Conservation (phyloP, 2,329 filamentous ascomycete genomes). For the Harringtonia aguacate region DNA sequence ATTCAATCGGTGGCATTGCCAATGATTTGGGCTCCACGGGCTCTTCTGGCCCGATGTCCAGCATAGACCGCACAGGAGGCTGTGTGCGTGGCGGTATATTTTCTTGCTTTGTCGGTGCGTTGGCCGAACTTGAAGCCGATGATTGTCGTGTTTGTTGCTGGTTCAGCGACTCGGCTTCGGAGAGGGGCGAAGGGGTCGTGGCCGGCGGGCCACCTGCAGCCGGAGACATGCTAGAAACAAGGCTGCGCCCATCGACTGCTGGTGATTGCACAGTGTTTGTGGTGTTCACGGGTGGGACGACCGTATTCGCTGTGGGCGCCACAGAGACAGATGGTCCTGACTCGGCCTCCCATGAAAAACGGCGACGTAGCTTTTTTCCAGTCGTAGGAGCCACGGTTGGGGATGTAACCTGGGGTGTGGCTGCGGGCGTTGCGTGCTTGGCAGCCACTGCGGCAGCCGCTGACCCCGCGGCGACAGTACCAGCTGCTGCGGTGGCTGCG, state of each 20-base stretch:
- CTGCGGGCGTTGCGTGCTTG: no score
- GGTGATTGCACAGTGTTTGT: neutral
- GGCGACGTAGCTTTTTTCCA: constrained; percentile 11
- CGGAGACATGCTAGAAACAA: no score
- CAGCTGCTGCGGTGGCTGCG: neutral
- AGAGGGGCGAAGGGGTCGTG: no score
- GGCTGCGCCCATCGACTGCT: neutral
- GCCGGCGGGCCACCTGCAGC: no score
- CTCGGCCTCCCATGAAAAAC: constrained; percentile 33
- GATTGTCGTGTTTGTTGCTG: no score
- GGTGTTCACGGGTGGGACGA: neutral
- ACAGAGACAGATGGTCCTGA: no score
- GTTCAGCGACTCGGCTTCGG: no score
- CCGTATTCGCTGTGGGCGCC: no score
- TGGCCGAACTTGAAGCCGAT: no score
- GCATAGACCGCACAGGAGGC: constrained; percentile 10
- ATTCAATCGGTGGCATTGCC: neutral
- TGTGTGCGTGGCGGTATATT: neutral
- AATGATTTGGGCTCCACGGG: neutral
- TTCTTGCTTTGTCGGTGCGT: no score
- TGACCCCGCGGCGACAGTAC: neutral
- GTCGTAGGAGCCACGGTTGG: neutral
- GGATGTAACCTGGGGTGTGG: no score
- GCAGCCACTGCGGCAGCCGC: neutral
- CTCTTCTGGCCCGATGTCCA: constrained; percentile 6